Evolutionary conservation across 108 stramenopile species (phyloP), one percentile per base, ranked within the genome.

Genomic region (Aurantiochytrium sp.): DNA sequence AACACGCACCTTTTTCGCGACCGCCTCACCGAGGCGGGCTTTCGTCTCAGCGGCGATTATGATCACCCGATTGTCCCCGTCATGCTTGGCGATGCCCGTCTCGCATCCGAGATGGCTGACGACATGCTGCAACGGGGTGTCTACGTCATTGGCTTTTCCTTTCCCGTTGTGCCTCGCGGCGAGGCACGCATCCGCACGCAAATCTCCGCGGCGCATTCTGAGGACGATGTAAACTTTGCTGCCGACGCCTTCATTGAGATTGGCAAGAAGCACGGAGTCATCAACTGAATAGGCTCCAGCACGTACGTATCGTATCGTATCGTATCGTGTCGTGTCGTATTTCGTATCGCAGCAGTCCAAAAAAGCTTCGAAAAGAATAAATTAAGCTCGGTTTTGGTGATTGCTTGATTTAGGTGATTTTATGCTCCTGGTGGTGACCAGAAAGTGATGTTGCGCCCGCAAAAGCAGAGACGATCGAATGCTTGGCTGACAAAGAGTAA

Each of bases 21-120:
- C 44, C 12, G 44, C 21, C 45, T 91, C 71, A 71, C 5, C 5
- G 88, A 19, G 57, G 89, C 91, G n/a, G 91, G 91, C 35, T 92
- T 92, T 55, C 25, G 12, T n/a, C 23, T 91, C 29, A 5, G 23
- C 25, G 91, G 91, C 8, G 73, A 90, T 59, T 44, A 58, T 14
- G 90, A 90, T 49, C 88, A 88, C 2, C 88, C 92, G 73, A 92
- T 92, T 60, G 51, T 18, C 4, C 92, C 92, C n/a, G 87, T 92
- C 60, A 90, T 92, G 90, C 92, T 92, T 23, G 90, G 90, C 4
- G 92, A 92, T 44, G 92, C 92, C 19, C 88, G 89, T 4, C 91
- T 92, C 18, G 92, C 92, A 23, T 53, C 60, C 8, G 89, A 91
- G 44, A 43, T 92, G 21, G 58, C 89, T 5, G 92, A 90, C 59